Base-by-base conservation (phyloP, 2,329 filamentous ascomycete genomes). In the Venturia effusa region DNA sequence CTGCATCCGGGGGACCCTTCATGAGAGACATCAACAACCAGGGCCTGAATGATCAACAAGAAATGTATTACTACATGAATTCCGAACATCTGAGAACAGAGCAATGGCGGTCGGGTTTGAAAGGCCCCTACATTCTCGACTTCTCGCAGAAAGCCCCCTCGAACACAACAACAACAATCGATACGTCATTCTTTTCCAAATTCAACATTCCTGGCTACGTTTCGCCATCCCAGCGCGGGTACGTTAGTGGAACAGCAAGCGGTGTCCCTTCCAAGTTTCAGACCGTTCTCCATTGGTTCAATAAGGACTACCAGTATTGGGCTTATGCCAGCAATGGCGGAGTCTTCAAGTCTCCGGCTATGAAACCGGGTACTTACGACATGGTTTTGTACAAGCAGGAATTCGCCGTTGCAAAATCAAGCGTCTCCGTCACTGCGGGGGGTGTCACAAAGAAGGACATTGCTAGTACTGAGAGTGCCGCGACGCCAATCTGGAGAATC, bases 51-150 rank as follows among this genome's bases (percentile, higher is more conserved):
- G 75, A 73, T 45, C 82, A 79, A 67, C 85, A 77, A 41, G 83
- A 79, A 64, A 77, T 88, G 0, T 87, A 86, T 72, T 86, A 83
- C 73, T 88, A 88, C 75, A 87, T 87, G 80, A 88, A 88, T 76
- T 85, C 82, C 17, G 80, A 80, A 48, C 86, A 88, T 66, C 81
- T 80, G 1, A 80, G 84, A 71, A 88, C 85, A 1, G 86, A 89
- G 70, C 70, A 74, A 15, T 87, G 73, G 73, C 80, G 86, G 39
- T 81, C 81, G 71, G 86, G 86, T 4, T 77, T 89, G 51, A 84
- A 88, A 69, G 86, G 86, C 1, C 86, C 86, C 0, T 89, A 88
- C 68, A 79, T 82, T 3, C 77, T 88, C 71, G 73, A 78, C 10
- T 88, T 88, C 72, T 82, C 80, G 13, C n/a, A 22, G 13, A 43